phyloP scores from a whole-genome alignment of 2,329 filamentous ascomycete genomes.

The Tolypocladium ovalisporum region DNA sequence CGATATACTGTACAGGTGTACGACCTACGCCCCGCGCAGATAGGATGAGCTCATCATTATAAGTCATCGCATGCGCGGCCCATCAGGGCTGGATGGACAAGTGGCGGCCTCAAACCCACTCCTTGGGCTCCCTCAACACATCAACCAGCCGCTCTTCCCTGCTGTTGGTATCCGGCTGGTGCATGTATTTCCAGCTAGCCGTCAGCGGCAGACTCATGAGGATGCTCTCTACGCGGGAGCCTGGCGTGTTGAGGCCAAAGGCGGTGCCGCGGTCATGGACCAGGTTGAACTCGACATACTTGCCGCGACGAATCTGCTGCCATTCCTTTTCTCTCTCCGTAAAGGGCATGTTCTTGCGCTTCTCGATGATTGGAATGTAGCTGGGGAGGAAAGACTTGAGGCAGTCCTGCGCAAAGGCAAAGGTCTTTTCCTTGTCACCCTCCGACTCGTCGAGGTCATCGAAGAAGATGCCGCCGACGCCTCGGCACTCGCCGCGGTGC shows the following conservation, averaged over 20 bases:
- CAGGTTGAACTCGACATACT: conserved; percentile 97
- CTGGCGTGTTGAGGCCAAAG: conserved; percentile 88
- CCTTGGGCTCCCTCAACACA: conserved; percentile 52
- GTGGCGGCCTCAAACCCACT: conserved; percentile 44
- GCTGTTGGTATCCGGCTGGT: conserved; percentile 64
- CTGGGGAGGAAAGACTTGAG: conserved; percentile 80
- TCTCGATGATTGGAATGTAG: conserved; percentile 81
- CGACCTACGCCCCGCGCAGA: not conserved
- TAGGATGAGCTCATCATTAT: not conserved
- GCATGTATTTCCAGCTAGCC: conserved; percentile 94
- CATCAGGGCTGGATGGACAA: not conserved
- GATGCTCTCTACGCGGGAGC: conserved; percentile 88
- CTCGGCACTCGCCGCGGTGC: conserved; percentile 77
- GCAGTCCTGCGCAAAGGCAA: conserved; percentile 79
- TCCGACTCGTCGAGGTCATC: conserved; percentile 86
- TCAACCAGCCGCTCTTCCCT: conserved; percentile 73
- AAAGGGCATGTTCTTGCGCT: conserved; percentile 84
- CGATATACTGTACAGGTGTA: not conserved
- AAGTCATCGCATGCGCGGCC: not conserved
- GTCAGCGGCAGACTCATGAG: conserved; percentile 93
- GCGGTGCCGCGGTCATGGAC: conserved; percentile 92
- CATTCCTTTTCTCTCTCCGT: conserved; percentile 81
- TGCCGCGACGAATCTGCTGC: conserved; percentile 90
- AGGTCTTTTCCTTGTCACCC: conserved; percentile 79
- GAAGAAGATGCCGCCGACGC: conserved; percentile 95